phyloP scores from a whole-genome alignment of 805 yeast species.

The Crinitomyces ghanaensis region DNA sequence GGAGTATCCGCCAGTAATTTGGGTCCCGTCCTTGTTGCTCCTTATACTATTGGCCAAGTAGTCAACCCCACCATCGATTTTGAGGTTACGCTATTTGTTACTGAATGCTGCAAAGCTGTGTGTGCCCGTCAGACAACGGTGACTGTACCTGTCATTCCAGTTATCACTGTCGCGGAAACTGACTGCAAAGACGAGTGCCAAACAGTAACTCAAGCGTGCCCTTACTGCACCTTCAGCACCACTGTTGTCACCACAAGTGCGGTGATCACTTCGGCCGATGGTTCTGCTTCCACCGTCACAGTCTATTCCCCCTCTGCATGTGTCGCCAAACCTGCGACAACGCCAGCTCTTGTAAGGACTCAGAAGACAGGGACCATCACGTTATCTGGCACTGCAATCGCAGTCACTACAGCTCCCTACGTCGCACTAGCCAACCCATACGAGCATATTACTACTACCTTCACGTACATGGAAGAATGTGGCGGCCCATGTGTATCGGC shows the following conservation, averaged over 20 bases:
- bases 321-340: constrained; percentile 4
- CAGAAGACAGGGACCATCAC: no score
- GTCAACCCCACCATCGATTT: constrained; percentile 5
- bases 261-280: background rate
- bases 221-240: constrained; percentile 8
- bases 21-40: background rate
- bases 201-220: constrained; percentile 6
- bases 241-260: constrained; percentile 1
- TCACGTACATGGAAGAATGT: background rate
- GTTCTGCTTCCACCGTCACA: constrained; percentile 4
- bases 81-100: constrained; percentile 6
- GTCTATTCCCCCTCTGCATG: constrained; percentile 6
- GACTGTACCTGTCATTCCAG: constrained; percentile 5
- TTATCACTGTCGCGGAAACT: constrained; percentile 8
- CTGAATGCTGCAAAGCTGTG: constrained; percentile 6
- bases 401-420: background rate
- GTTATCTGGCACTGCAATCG: no score
- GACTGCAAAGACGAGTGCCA: constrained; percentile 4
- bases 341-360: constrained; percentile 1
- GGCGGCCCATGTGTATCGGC: background rate
- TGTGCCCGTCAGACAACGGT: constrained; percentile 5
- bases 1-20: background rate
- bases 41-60: constrained; percentile 3
- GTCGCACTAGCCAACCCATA: background rate
- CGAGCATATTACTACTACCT: background rate